A percentile compares a stretch with the other conserved stretches of the same genome.
These are phyloP conservation scores for Pseudevernia furfuracea DNA, from an alignment of 495 filamentous ascomycete species.

Conservation along the genomic window DNA sequence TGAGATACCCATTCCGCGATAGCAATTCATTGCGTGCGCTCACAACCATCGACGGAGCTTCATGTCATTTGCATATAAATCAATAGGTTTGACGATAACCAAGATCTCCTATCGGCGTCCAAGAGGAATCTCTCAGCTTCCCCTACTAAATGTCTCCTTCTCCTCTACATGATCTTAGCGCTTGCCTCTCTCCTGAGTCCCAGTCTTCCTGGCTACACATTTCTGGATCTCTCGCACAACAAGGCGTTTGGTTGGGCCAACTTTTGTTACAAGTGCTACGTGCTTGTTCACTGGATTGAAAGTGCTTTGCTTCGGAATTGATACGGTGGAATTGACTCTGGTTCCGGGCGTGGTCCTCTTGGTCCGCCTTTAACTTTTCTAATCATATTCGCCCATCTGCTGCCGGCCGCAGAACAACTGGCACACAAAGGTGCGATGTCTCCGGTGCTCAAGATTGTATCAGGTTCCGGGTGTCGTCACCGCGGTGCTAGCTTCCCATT, in stretches of 20 bases:
- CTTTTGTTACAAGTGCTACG: background rate
- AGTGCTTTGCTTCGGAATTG: too few relatives aligned
- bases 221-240: background rate
- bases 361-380: background rate
- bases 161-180: background rate
- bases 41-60: background rate
- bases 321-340: too few relatives aligned
- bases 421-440: background rate
- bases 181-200: too few relatives aligned
- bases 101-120: background rate
- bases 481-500: background rate
- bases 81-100: background rate
- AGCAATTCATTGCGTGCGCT: background rate
- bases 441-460: background rate
- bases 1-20: slow-evolving; percentile 2
- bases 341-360: background rate
- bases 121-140: background rate
- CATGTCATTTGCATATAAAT: background rate
- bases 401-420: background rate
- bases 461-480: background rate
- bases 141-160: background rate
- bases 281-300: too few relatives aligned
- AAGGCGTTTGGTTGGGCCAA: background rate
- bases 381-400: background rate
- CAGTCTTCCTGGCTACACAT: background rate